Percentiles rank a stretch among this genome's conserved stretches.
phyloP scores from a whole-genome alignment of 31 red algal species.

The Endocladia muricata region DNA sequence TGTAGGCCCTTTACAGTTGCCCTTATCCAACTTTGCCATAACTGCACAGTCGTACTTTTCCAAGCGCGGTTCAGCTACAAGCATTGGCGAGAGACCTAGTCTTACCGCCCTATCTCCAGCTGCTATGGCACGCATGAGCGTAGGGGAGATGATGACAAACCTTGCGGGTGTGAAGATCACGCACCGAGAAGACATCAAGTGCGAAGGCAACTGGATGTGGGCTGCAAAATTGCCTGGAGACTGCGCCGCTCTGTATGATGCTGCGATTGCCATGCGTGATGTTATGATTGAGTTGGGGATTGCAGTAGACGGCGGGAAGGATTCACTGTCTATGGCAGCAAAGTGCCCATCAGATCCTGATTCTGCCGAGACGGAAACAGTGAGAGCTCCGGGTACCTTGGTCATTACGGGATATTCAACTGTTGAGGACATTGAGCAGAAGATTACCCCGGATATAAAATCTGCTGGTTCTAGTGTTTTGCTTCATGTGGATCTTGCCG shows the following conservation, averaged over 20 bases:
- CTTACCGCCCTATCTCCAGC: constrained; percentile 70
- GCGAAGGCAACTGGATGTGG: constrained; percentile 99
- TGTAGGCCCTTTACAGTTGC: constrained; percentile 97
- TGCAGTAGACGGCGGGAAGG: constrained; percentile 99
- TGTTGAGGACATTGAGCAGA: constrained; percentile 66
- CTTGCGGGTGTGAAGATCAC: constrained; percentile 77
- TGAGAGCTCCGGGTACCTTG: constrained; percentile 92
- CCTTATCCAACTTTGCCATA: constrained; percentile 85
- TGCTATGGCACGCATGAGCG: constrained; percentile 98
- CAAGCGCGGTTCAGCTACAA: constrained; percentile 76
- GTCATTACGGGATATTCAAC: constrained; percentile 91
- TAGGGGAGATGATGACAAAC: constrained; percentile 99
- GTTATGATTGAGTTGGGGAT: constrained; percentile 84
- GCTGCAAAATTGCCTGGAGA: constrained; percentile 95
- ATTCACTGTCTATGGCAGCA: constrained; percentile 97
- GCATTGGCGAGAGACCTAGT: constrained; percentile 86
- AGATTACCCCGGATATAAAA: constrained; percentile 91
- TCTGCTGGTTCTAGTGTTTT: constrained; percentile 61
- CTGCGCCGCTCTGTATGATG: constrained; percentile 87
- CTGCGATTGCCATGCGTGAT: constrained; percentile 84
- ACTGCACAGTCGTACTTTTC: constrained; percentile 75
- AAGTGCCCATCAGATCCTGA: constrained; percentile 50
- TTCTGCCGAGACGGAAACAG: constrained; percentile 44
- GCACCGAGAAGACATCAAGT: constrained; percentile 80
- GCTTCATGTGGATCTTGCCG: constrained; percentile 81